Evolutionary conservation across 2,329 filamentous ascomycete genomes (phyloP), one percentile per base, ranked within the genome.

Genomic region (Sporothrix curviconia): DNA sequence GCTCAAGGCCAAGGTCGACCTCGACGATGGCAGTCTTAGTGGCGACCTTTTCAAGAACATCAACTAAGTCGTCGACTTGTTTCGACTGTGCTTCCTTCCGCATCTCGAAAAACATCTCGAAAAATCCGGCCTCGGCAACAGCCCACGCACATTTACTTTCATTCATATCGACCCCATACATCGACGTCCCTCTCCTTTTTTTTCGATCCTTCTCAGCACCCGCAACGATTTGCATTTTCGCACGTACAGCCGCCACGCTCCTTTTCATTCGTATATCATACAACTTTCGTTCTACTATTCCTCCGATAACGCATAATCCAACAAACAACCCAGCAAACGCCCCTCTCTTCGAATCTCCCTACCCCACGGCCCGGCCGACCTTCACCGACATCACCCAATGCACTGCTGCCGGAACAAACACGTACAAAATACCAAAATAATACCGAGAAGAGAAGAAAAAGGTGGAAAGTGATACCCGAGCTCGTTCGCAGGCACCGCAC

Each of bases 41-140:
- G 69, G 71, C 59, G 79, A 83, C 60, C 70, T 84, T 34, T 84
- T 84, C 68, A 82, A 82, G 66, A 74, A 78, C 61, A 83, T 84
- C 67, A 81, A 51, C 36, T 40, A 44, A 43, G 15, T 22, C 4
- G 12, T 17, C 4, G 28, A 11, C 28, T 6, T 32, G 6, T 11
- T 5, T 5, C 28, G 28, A 11, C 28, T 32, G n/a, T n/a, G n/a
- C n/a, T n/a, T n/a, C n/a, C n/a, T n/a, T n/a, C n/a, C n/a, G n/a
- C n/a, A n/a, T n/a, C n/a, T n/a, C n/a, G n/a, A n/a, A n/a, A n/a
- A n/a, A n/a, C n/a, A n/a, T n/a, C n/a, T n/a, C n/a, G n/a, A n/a
- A n/a, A n/a, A n/a, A n/a, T n/a, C n/a, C n/a, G n/a, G n/a, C n/a
- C n/a, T n/a, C n/a, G n/a, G n/a, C n/a, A n/a, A n/a, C n/a, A n/a